Percentiles rank a stretch among this genome's conserved stretches.
phyloP scores from a whole-genome alignment of 1,284 basidiomycete species.

The Cryptococcus sp. region DNA sequence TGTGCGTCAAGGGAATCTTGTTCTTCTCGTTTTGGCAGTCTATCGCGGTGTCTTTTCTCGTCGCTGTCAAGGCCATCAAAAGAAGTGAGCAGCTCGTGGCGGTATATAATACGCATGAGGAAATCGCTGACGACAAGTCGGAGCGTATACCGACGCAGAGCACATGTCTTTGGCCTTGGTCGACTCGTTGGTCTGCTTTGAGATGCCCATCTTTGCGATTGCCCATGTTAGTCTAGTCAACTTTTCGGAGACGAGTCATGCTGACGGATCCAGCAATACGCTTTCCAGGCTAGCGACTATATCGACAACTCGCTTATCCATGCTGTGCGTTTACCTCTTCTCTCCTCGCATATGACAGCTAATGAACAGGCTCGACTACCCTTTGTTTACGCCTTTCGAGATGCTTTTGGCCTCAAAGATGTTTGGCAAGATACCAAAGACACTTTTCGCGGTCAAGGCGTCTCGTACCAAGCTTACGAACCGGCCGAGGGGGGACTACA shows the following conservation, averaged over 20 bases:
- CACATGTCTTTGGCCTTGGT: slow-evolving; percentile 85
- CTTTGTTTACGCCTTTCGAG: slow-evolving; percentile 75
- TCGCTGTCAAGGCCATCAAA: slow-evolving; percentile 70
- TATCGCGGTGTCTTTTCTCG: slow-evolving; percentile 78
- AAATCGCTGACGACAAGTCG: slow-evolving; percentile 50
- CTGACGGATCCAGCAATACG: slow-evolving; percentile 34
- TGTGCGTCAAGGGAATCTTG: slow-evolving; percentile 95
- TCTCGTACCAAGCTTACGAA: slow-evolving; percentile 93
- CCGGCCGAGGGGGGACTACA: slow-evolving; percentile 91
- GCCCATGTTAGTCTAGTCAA: slow-evolving; percentile 56
- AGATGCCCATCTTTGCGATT: slow-evolving; percentile 96
- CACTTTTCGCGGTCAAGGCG: slow-evolving; percentile 80
- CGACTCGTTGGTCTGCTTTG: slow-evolving; percentile 85
- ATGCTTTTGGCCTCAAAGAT: slow-evolving; percentile 80
- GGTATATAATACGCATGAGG: no score
- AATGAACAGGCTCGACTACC: slow-evolving; percentile 67
- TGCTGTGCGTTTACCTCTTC: slow-evolving; percentile 46
- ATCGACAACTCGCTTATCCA: slow-evolving; percentile 61
- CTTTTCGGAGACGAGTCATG: neutral
- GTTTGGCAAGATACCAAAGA: slow-evolving; percentile 78
- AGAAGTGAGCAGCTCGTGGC: slow-evolving; percentile 50
- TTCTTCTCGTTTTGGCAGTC: slow-evolving; percentile 99
- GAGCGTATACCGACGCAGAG: slow-evolving; percentile 83
- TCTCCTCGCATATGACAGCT: neutral
- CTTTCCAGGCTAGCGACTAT: slow-evolving; percentile 61